Conservation (phyloP, 208 protist genomes). For the Trypanosoma theileri region DNA sequence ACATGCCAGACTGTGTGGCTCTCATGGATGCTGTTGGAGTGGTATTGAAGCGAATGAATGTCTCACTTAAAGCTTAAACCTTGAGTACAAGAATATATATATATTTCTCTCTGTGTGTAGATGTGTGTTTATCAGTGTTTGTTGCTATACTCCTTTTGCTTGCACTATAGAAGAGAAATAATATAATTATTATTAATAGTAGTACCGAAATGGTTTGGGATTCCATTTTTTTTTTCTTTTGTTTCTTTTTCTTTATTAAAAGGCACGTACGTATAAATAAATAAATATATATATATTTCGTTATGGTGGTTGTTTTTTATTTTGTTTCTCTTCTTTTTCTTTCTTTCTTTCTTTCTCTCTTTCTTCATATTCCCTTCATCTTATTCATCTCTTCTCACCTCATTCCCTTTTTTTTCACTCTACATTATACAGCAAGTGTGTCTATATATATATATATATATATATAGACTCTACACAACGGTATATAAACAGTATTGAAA, state of each 20-base stretch:
- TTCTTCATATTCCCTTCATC: no score
- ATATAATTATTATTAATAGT: neutral
- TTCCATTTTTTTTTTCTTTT: conserved; percentile 8
- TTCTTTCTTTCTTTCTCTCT: no score
- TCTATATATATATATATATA: no score
- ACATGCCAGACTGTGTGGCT: conserved; percentile 42
- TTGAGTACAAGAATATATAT: conserved; percentile 4
- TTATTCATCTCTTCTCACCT: no score
- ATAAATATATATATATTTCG: neutral
- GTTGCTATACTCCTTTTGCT: no score
- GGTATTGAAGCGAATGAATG: conserved; percentile 38
- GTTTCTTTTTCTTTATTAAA: conserved; percentile 1
- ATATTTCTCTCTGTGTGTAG: neutral
- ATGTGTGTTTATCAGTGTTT: no score
- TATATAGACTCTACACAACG: no score
- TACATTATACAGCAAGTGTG: no score
- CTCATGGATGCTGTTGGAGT: conserved; percentile 39
- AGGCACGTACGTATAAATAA: no score
- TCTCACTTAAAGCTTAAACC: conserved; percentile 11
- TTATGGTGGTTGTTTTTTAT: conserved; percentile 4
- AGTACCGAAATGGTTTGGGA: neutral
- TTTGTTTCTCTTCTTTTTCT: conserved; percentile 9
- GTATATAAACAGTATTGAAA: no score
- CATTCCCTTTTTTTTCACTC: no score
- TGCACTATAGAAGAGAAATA: neutral